Evolutionary conservation across 208 protist genomes (phyloP).

Genomic region (Crithidia sp.): DNA sequence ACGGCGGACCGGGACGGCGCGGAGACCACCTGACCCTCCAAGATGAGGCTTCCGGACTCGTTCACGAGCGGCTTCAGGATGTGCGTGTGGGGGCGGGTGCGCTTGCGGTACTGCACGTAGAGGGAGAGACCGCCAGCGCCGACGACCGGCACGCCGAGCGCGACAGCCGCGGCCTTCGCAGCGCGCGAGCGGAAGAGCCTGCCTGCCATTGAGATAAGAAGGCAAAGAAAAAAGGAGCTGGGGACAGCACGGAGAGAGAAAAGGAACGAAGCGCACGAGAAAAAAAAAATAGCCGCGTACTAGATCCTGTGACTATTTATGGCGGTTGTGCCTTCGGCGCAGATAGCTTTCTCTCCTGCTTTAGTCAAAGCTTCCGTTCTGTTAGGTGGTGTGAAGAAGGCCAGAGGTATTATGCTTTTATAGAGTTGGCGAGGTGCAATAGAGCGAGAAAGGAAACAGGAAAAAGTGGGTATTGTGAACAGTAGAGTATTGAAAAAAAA

Average conservation of each 20-base stretch:
- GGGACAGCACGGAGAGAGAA: too few relatives aligned
- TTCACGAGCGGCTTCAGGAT: conserved; percentile 75
- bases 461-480: not conserved
- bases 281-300: too few relatives aligned
- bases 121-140: conserved; percentile 51
- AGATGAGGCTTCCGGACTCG: conserved; percentile 59
- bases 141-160: conserved; percentile 52
- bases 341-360: too few relatives aligned
- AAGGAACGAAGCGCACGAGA: too few relatives aligned
- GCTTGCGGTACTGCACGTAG: conserved; percentile 76
- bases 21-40: conserved; percentile 59
- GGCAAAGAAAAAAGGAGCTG: too few relatives aligned
- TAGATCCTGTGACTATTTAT: too few relatives aligned
- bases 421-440: too few relatives aligned
- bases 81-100: conserved; percentile 49
- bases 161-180: conserved; percentile 22
- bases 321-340: too few relatives aligned
- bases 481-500: too few relatives aligned
- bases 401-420: not conserved
- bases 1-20: conserved; percentile 45
- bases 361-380: too few relatives aligned
- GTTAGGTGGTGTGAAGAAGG: not conserved
- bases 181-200: conserved; percentile 31
- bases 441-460: not conserved
- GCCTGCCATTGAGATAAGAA: conserved; percentile 6